Evolutionary conservation across 352 stramenopile species (phyloP).

Genomic region (Globisporangium paddicum): DNA sequence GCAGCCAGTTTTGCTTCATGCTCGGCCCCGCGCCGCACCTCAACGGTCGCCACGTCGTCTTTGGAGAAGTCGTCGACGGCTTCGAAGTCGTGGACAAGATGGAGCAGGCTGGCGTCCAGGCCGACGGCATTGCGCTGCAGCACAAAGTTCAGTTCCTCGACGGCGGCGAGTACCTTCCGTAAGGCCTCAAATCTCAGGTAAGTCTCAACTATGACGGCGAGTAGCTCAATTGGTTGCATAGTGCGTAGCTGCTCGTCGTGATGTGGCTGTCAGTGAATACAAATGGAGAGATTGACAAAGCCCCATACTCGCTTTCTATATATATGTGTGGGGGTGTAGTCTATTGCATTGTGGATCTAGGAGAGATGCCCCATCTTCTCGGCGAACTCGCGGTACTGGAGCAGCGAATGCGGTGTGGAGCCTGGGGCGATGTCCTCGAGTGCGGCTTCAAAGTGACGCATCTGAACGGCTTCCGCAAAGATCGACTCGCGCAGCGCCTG

Average conservation of each 20-base stretch:
- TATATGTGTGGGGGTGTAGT: neutral
- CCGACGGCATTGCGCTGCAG: conserved; percentile 52
- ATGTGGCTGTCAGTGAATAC: neutral
- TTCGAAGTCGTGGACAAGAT: conserved; percentile 84
- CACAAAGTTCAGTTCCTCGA: conserved; percentile 78
- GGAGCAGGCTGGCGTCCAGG: conserved; percentile 57
- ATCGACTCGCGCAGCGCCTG: conserved; percentile 71
- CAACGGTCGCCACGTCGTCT: conserved; percentile 83
- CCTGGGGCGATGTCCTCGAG: conserved; percentile 45
- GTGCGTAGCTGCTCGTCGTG: neutral
- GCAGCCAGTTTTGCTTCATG: conserved; percentile 99
- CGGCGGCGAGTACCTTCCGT: conserved; percentile 70
- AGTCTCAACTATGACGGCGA: neutral
- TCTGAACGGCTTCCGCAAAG: conserved; percentile 36
- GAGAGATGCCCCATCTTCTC: conserved; percentile 46
- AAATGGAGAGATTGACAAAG: neutral
- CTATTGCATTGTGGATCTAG: conserved; percentile 11
- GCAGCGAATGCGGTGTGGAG: conserved; percentile 48
- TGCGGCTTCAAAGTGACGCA: conserved; percentile 58
- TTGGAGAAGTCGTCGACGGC: conserved; percentile 81
- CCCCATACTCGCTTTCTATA: neutral
- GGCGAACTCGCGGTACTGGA: conserved; percentile 57
- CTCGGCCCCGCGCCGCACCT: conserved; percentile 60
- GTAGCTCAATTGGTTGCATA: neutral
- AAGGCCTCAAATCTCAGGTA: neutral